Evolutionary conservation across 2,329 filamentous ascomycete genomes (phyloP), one percentile per base, ranked within the genome.

Genomic region (Aureobasidium sp.): DNA sequence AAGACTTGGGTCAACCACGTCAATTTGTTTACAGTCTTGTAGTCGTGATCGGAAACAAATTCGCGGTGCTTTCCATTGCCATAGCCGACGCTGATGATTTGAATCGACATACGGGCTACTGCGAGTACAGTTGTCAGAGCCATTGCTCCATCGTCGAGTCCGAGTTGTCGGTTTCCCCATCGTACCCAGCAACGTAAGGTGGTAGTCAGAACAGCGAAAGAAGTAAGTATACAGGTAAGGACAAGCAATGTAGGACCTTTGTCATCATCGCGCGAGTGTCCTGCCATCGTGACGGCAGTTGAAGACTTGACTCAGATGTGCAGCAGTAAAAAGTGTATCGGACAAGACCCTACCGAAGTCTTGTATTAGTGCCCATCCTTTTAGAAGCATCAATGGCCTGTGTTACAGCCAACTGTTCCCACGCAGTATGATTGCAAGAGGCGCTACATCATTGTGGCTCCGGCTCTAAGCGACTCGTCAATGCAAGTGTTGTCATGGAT

Each of bases 121-220:
- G 68, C 69, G 3, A 76, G 66, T 10, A 69, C 11, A 7, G 70
- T 67, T 5, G 69, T 71, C 10, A 70, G 11, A 27, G 65, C 49
- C 50, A 76, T 75, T 30, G 71, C 70, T 53, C 72, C 73, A 63
- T 77, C 76, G 63, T 78, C 75, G 72, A 70, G 73, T 37, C 73
- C 71, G 4, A 73, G 44, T 21, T 58, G 32, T 7, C 50, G 32
- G 21, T 51, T 50, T 29, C 49, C 57, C 45, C 48, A 44, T 48
- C 62, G 58, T 8, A 53, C 49, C 57, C 55, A 63, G 47, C 58
- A 58, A 36, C 63, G 55, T 27, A 64, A 45, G 27, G n/a, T 34
- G 2, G 61, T 63, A 4, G 63, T 64, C 3, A 39, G 21, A 11
- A 64, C 27, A 13, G 63, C 62, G 27, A 64, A 27, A 37, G 63